Percentiles rank a stretch among this genome's conserved stretches.
phyloP scores from a whole-genome alignment of 192 early-diverging fungal genomes.

The Linderina pennispora region DNA sequence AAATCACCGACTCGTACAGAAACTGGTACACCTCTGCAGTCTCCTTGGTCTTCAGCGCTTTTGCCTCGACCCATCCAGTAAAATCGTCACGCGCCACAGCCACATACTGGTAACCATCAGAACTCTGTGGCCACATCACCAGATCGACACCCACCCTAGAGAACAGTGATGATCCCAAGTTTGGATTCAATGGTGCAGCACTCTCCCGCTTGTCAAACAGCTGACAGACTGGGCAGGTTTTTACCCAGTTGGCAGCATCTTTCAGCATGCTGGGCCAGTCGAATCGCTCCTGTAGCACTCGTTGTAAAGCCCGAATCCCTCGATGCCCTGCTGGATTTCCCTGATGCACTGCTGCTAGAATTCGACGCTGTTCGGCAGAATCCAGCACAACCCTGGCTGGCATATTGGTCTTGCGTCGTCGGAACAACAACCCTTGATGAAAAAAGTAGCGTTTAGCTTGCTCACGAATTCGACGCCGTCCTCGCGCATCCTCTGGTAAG shows the following conservation, averaged over 20 bases:
- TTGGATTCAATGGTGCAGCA: neutral
- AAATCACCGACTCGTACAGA: constrained; percentile 1
- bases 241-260: neutral
- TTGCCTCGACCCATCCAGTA: constrained; percentile 5
- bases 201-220: neutral
- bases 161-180: constrained; percentile 2
- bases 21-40: neutral
- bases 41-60: constrained; percentile 1
- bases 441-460: neutral
- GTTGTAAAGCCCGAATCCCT: neutral
- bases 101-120: neutral
- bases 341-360: neutral
- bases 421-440: neutral
- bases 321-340: constrained; percentile 1
- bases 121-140: neutral
- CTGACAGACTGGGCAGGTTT: constrained; percentile 1
- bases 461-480: neutral
- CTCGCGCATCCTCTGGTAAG: neutral
- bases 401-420: neutral
- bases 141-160: neutral
- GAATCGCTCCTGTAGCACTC: neutral
- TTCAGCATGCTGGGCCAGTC: neutral
- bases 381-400: neutral
- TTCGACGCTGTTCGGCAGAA: neutral
- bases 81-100: constrained; percentile 6